These are phyloP conservation scores for Lizonia empirigonia DNA, from an alignment of 2,329 filamentous ascomycete genomes.

Conservation along the genomic window DNA sequence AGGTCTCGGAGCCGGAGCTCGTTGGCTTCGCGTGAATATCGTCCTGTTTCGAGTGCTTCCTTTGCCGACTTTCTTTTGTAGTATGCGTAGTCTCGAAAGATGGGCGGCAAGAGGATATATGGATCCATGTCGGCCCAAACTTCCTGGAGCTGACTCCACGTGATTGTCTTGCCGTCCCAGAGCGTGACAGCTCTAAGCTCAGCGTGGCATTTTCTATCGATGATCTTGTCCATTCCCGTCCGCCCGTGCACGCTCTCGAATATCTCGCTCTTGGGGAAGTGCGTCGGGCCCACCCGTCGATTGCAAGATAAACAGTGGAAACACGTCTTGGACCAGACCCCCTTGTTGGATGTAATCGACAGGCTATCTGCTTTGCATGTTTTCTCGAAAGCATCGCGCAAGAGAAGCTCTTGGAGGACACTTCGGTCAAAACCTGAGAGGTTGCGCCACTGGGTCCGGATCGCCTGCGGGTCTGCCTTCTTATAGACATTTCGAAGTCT, in stretches of 20 bases:
- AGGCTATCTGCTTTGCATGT: background rate
- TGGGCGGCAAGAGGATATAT: background rate
- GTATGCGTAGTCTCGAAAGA: background rate
- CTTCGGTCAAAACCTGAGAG: background rate
- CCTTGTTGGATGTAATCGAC: background rate
- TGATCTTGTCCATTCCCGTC: constrained; percentile 6
- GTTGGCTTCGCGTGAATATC: background rate
- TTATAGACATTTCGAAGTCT: background rate
- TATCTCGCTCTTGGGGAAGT: background rate
- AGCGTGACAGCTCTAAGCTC: background rate
- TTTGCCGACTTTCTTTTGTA: background rate
- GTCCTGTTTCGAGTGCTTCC: background rate
- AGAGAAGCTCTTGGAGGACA: background rate
- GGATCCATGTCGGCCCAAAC: background rate
- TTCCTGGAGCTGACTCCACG: background rate
- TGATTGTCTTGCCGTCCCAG: background rate
- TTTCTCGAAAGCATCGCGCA: background rate
- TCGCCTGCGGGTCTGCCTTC: background rate
- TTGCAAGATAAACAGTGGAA: background rate
- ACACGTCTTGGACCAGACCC: background rate
- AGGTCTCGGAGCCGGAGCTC: background rate
- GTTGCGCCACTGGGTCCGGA: background rate
- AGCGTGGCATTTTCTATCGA: background rate
- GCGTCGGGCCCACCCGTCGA: background rate
- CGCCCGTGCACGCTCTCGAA: background rate